Evolutionary conservation across 352 stramenopile species (phyloP).

Genomic region (Globisporangium alternatum): DNA sequence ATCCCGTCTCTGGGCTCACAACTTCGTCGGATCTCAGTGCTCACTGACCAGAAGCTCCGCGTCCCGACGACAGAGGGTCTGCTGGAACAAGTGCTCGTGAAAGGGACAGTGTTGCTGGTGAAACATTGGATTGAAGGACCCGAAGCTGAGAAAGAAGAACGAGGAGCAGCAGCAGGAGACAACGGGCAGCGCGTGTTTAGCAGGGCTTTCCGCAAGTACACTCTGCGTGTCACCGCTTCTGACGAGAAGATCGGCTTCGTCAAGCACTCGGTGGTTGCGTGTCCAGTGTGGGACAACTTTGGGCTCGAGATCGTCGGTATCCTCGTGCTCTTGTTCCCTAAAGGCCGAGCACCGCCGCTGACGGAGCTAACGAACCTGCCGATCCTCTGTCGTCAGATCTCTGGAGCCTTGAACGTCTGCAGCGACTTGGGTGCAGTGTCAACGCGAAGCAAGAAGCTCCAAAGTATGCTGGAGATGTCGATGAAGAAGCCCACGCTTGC

Average conservation of each 20-base stretch:
- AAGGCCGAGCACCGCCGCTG: slow-evolving; percentile 23
- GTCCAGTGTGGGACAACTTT: slow-evolving; percentile 65
- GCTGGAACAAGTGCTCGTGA: slow-evolving; percentile 54
- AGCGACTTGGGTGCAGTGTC: slow-evolving; percentile 47
- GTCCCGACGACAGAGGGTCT: slow-evolving; percentile 49
- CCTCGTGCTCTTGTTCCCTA: slow-evolving; percentile 55
- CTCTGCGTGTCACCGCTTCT: slow-evolving; percentile 31
- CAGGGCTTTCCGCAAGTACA: slow-evolving; percentile 24
- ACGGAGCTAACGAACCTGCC: slow-evolving; percentile 54
- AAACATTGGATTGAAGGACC: slow-evolving; percentile 42
- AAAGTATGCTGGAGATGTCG: slow-evolving; percentile 49
- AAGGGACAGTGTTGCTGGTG: slow-evolving; percentile 44
- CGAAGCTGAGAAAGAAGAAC: slow-evolving; percentile 13
- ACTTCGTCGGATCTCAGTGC: slow-evolving; percentile 51
- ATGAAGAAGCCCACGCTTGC: slow-evolving; percentile 23
- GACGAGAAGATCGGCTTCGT: slow-evolving; percentile 53
- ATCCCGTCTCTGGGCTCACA: slow-evolving; percentile 34
- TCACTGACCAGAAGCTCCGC: slow-evolving; percentile 55
- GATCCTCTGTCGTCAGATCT: slow-evolving; percentile 65
- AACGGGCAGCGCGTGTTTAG: neutral
- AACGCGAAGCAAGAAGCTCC: slow-evolving; percentile 38
- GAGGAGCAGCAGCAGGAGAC: neutral
- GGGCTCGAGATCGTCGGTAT: slow-evolving; percentile 63
- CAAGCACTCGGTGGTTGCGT: slow-evolving; percentile 60
- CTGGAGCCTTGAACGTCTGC: slow-evolving; percentile 66